Conservation (phyloP, 139 green algal genomes). For the Astrephomene gubernaculifera region DNA sequence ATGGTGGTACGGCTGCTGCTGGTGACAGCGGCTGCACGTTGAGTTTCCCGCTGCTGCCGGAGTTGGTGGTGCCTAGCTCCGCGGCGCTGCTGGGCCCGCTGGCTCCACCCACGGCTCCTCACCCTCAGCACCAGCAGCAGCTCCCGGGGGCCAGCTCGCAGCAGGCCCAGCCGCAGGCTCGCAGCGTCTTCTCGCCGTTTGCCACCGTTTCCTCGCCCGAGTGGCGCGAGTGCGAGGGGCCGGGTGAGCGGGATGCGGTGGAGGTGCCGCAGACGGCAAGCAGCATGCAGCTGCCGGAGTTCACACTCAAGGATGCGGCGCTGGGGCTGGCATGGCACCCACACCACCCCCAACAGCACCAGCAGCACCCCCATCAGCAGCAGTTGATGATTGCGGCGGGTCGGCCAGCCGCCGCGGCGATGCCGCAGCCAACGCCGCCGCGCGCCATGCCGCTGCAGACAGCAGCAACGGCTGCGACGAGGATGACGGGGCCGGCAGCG, state of each 20-base stretch:
- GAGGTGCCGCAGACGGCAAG: background rate
- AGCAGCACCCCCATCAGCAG: background rate
- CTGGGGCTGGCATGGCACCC: too few relatives aligned
- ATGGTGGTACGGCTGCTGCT: background rate
- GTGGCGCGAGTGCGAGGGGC: background rate
- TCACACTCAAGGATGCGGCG: constrained; percentile 19
- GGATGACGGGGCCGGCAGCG: background rate
- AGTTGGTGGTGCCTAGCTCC: background rate
- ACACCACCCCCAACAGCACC: background rate
- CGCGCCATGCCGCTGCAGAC: background rate
- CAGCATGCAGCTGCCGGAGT: background rate
- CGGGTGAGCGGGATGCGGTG: background rate
- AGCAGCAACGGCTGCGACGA: too few relatives aligned
- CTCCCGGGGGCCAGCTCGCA: background rate
- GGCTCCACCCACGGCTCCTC: background rate
- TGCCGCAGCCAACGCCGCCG: constrained; percentile 3
- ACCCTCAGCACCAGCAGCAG: background rate
- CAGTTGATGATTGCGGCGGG: background rate
- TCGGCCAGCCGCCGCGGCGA: background rate
- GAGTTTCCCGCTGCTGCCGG: constrained; percentile 3
- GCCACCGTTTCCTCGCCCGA: constrained; percentile 3
- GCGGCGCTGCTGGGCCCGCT: background rate
- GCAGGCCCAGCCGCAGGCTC: background rate
- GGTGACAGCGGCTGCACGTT: background rate
- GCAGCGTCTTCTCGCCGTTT: constrained; percentile 13